These are phyloP conservation scores for Sedum album DNA, from an alignment of 164 flowering plant genomes.

Conservation along the genomic window DNA sequence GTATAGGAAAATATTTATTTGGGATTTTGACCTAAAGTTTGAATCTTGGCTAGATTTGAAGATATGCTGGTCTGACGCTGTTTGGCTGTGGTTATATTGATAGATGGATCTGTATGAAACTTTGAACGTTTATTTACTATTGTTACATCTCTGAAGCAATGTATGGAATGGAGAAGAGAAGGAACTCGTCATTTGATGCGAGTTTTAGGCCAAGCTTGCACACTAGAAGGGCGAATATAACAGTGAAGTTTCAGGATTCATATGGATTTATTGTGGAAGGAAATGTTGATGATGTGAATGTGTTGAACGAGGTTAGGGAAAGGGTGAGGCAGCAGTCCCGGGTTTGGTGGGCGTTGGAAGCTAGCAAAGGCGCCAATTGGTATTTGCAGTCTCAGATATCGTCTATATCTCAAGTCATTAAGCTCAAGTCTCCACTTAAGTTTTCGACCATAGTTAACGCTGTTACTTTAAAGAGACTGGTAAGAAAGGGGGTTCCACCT, in stretches of 20 bases:
- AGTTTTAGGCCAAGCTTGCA: constrained; percentile 60
- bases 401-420: constrained; percentile 37
- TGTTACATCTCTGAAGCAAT: constrained; percentile 23
- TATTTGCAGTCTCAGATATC: constrained; percentile 56
- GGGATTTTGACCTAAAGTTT: background rate
- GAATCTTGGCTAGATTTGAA: background rate
- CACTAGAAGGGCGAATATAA: constrained; percentile 63
- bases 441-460: constrained; percentile 62
- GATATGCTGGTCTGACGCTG: background rate
- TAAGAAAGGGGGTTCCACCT: constrained; percentile 91
- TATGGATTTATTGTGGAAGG: constrained; percentile 94
- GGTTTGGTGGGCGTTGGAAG: constrained; percentile 93
- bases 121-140: background rate
- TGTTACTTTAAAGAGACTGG: constrained; percentile 66
- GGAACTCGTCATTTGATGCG: constrained; percentile 46
- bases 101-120: background rate
- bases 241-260: constrained; percentile 82
- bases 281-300: constrained; percentile 92
- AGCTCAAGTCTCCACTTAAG: constrained; percentile 48
- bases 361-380: constrained; percentile 93
- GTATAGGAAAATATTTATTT: too few relatives aligned
- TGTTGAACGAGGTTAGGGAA: constrained; percentile 94
- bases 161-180: constrained; percentile 43
- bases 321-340: constrained; percentile 80
- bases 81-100: background rate